Conservation (phyloP, 225 moss, liverwort and hornwort genomes). For the Neckera pumila region DNA sequence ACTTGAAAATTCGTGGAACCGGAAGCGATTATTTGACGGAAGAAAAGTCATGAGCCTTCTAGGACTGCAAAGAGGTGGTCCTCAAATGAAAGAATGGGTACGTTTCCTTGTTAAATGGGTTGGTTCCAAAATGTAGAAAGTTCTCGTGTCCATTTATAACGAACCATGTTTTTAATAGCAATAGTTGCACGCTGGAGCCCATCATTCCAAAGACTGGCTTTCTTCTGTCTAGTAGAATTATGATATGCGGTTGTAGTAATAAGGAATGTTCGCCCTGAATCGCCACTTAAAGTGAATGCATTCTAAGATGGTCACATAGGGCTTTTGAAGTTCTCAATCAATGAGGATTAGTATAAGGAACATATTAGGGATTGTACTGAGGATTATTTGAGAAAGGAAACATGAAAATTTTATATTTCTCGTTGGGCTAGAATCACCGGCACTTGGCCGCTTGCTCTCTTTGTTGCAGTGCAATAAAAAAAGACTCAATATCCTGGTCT, state of each 20-base stretch:
- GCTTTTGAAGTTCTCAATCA: not conserved
- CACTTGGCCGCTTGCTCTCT: not conserved
- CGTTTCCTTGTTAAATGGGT: not conserved
- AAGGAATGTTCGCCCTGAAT: too few relatives aligned
- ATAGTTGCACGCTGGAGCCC: not conserved
- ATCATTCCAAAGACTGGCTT: not conserved
- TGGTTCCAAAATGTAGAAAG: not conserved
- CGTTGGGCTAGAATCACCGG: not conserved
- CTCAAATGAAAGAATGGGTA: constrained; percentile 82
- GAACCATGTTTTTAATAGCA: not conserved
- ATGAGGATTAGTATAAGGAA: not conserved
- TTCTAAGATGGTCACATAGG: not conserved
- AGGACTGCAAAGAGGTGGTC: constrained; percentile 46
- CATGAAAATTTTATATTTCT: not conserved
- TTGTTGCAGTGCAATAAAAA: not conserved
- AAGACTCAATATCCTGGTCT: not conserved
- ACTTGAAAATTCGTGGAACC: constrained; percentile 54
- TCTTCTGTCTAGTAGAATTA: not conserved
- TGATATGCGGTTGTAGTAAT: not conserved
- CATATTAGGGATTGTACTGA: not conserved
- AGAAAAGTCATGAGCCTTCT: constrained; percentile 50
- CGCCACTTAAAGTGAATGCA: not conserved
- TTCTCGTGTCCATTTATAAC: not conserved
- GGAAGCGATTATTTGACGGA: constrained; percentile 58
- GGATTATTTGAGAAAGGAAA: not conserved